Evolutionary conservation across 2,329 filamentous ascomycete species (phyloP).

Genomic region (Penicillium freii): DNA sequence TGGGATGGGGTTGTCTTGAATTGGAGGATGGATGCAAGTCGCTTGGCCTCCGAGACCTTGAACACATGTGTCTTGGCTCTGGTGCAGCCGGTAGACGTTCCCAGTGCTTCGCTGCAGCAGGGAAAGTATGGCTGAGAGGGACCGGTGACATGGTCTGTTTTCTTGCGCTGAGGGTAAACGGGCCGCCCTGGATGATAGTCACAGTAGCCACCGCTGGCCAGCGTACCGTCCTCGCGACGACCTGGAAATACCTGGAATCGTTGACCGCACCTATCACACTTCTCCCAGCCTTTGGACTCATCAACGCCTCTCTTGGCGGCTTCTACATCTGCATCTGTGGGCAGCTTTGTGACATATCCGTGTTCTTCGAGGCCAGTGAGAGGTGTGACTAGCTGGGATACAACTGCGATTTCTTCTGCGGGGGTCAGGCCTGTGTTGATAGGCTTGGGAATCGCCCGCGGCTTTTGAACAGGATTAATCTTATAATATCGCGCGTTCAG

Average conservation of each 20-base stretch:
- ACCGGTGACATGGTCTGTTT: slow-evolving; percentile 56
- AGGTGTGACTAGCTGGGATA: slow-evolving; percentile 63
- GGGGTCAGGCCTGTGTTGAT: slow-evolving; percentile 69
- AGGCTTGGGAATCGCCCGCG: slow-evolving; percentile 45
- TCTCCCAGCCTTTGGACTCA: slow-evolving; percentile 73
- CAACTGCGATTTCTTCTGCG: slow-evolving; percentile 65
- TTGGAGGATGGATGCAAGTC: slow-evolving; percentile 74
- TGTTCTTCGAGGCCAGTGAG: slow-evolving; percentile 62
- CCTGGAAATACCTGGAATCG: slow-evolving; percentile 93
- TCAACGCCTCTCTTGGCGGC: slow-evolving; percentile 64
- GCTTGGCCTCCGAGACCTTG: slow-evolving; percentile 72
- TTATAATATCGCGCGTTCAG: slow-evolving; percentile 40
- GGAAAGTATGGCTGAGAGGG: slow-evolving; percentile 63
- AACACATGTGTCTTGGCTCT: slow-evolving; percentile 75
- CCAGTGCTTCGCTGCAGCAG: slow-evolving; percentile 76
- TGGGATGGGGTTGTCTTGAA: slow-evolving; percentile 70
- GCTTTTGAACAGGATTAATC: slow-evolving; percentile 27
- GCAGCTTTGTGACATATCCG: slow-evolving; percentile 72
- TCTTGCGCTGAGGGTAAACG: slow-evolving; percentile 57
- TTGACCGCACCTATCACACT: slow-evolving; percentile 79
- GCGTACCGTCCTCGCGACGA: slow-evolving; percentile 70
- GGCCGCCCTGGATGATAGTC: slow-evolving; percentile 75
- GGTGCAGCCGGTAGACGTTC: slow-evolving; percentile 72
- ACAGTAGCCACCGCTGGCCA: slow-evolving; percentile 75
- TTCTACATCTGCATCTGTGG: slow-evolving; percentile 64